A percentile compares a stretch with the other conserved stretches of the same genome.
Evolutionary conservation across 331 rosid genomes (phyloP).

Genomic region (Telfairia occidentalis): DNA sequence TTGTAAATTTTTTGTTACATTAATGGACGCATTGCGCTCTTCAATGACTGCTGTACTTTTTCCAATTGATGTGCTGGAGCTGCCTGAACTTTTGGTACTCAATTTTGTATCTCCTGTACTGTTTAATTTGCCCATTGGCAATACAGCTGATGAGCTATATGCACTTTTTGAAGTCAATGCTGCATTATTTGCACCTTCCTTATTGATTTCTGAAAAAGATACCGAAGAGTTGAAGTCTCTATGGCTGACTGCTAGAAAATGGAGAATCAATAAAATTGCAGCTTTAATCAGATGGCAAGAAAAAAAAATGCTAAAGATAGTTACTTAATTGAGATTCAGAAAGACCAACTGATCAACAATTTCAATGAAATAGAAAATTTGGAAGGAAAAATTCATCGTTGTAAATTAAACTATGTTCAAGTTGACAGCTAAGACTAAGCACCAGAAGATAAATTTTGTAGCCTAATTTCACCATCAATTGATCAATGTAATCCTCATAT

Average conservation of each 20-base stretch:
- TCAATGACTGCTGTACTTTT: slow-evolving; percentile 17
- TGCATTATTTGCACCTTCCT: slow-evolving; percentile 18
- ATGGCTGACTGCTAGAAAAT: slow-evolving; percentile 34
- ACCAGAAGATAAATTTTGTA: background rate
- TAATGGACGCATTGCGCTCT: slow-evolving; percentile 21
- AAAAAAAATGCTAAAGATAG: background rate
- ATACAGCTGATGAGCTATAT: slow-evolving; percentile 25
- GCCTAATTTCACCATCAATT: background rate
- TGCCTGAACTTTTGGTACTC: slow-evolving; percentile 24
- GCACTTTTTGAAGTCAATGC: slow-evolving; percentile 31
- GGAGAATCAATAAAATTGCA: background rate
- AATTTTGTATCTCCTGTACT: slow-evolving; percentile 18
- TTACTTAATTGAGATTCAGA: background rate
- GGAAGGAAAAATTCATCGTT: background rate
- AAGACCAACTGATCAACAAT: background rate
- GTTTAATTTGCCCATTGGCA: slow-evolving; percentile 22
- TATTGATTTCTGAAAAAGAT: slow-evolving; percentile 23
- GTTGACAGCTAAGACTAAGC: slow-evolving; percentile 3
- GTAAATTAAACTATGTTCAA: background rate
- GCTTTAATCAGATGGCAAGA: background rate
- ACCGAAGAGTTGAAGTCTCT: slow-evolving; percentile 29
- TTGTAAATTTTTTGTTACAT: slow-evolving; percentile 18
- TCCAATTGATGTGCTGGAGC: slow-evolving; percentile 16
- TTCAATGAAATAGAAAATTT: background rate
- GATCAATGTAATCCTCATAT: background rate